Percentiles rank a stretch among this genome's conserved stretches.
Evolutionary conservation across 2,329 filamentous ascomycete species (phyloP).

Genomic region (Elsinoe australis): DNA sequence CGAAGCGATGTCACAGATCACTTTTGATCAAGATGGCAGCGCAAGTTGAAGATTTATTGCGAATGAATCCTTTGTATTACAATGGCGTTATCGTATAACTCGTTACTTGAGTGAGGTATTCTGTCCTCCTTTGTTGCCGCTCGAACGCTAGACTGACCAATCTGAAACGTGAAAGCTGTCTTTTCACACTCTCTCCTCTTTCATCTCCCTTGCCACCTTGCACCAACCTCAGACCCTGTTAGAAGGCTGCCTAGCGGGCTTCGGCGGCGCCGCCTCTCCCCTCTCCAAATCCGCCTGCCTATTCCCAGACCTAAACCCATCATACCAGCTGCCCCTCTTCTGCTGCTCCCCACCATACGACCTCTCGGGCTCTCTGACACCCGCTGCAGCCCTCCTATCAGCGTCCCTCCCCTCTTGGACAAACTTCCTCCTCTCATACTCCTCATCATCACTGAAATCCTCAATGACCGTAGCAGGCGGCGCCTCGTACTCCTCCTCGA

Average conservation of each 20-base stretch:
- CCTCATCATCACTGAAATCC: slow-evolving; percentile 37
- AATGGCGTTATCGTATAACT: neutral
- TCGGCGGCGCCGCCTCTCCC: slow-evolving; percentile 3
- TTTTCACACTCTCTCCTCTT: too few species aligned
- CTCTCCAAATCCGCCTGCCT: slow-evolving; percentile 18
- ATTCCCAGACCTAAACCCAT: neutral
- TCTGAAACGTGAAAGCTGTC: too few species aligned
- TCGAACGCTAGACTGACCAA: too few species aligned
- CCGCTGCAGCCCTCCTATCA: slow-evolving; percentile 10
- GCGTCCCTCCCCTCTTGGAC: slow-evolving; percentile 9
- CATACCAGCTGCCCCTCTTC: slow-evolving; percentile 16
- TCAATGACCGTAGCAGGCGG: slow-evolving; percentile 42
- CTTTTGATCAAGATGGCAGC: neutral
- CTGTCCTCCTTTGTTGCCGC: neutral
- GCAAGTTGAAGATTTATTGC: too few species aligned
- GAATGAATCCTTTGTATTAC: too few species aligned
- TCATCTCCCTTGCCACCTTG: neutral
- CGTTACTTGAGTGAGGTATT: neutral
- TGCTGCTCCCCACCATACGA: slow-evolving; percentile 5
- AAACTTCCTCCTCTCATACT: slow-evolving; percentile 23
- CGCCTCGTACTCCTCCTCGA: slow-evolving; percentile 28
- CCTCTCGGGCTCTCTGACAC: slow-evolving; percentile 15
- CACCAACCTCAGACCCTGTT: neutral
- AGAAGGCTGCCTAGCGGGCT: slow-evolving; percentile 10
- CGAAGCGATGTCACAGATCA: too few species aligned